phyloP scores from a whole-genome alignment of 306 rosid genomes.

The Gynostemma pentaphyllum region DNA sequence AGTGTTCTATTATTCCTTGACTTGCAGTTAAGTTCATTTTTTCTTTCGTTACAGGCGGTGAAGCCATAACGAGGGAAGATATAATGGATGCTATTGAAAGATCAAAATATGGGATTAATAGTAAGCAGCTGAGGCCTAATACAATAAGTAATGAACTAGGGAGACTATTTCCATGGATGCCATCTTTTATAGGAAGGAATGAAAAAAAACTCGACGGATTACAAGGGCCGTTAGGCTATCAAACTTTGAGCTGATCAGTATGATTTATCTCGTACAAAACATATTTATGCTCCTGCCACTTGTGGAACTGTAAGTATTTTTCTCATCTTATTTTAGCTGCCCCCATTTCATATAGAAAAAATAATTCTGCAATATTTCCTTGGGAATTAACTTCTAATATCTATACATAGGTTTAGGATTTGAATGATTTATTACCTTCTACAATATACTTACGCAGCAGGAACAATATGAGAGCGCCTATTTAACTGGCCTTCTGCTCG shows the following conservation, averaged over 20 bases:
- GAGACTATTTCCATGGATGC: constrained; percentile 86
- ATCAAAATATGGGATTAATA: constrained; percentile 78
- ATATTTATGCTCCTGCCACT: not conserved
- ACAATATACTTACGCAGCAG: no score
- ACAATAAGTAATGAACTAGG: constrained; percentile 62
- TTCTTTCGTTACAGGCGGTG: constrained; percentile 42
- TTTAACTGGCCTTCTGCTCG: no score
- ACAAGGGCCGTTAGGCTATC: constrained; percentile 77
- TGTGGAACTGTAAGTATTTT: not conserved
- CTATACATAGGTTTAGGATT: not conserved
- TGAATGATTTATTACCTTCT: no score
- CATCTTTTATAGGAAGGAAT: constrained; percentile 56
- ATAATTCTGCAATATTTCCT: not conserved
- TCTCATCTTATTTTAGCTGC: not conserved
- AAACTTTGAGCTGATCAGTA: constrained; percentile 48
- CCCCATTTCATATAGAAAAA: not conserved
- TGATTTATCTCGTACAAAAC: not conserved
- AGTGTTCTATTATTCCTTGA: not conserved
- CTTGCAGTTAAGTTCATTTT: not conserved
- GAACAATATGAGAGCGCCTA: no score
- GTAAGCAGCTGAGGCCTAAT: constrained; percentile 36
- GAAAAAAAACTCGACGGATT: constrained; percentile 31
- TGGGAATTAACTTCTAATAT: not conserved
- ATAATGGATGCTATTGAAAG: constrained; percentile 92
- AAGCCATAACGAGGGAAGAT: constrained; percentile 70